phyloP scores from a whole-genome alignment of 2,329 filamentous ascomycete genomes.

The Talaromyces piceae region DNA sequence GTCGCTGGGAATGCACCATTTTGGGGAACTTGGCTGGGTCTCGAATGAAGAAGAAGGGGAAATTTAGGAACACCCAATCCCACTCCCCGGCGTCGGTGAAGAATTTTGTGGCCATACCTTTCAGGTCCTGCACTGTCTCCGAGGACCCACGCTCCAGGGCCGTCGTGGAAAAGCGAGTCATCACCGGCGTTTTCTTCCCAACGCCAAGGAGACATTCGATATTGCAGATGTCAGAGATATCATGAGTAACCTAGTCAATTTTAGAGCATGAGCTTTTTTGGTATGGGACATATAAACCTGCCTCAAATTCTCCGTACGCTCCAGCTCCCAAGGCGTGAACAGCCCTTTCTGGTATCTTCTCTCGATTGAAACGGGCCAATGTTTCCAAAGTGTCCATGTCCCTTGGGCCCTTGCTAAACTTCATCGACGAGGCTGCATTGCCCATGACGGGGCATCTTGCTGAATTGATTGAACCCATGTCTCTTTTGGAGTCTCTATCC shows the following conservation, averaged over 20 bases:
- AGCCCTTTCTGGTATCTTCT: conserved; percentile 35
- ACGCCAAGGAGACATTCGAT: conserved; percentile 40
- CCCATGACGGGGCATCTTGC: not conserved
- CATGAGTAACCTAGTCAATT: not conserved
- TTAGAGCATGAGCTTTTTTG: not conserved
- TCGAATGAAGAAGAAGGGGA: conserved; percentile 67
- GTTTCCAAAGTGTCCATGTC: not conserved
- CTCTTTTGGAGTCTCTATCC: not conserved
- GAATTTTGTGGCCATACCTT: conserved; percentile 68
- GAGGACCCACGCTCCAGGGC: conserved; percentile 65
- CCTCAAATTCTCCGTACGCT: conserved; percentile 38
- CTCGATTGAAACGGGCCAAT: conserved; percentile 33
- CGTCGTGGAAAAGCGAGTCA: conserved; percentile 67
- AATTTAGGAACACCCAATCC: conserved; percentile 67
- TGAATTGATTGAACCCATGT: not conserved
- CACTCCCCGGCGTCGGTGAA: conserved; percentile 67
- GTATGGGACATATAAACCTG: conserved; percentile 16
- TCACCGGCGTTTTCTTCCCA: conserved; percentile 62
- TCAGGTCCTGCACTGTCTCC: conserved; percentile 64
- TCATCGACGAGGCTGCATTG: not conserved
- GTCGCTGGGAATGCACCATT: conserved; percentile 69
- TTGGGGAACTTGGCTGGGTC: conserved; percentile 67
- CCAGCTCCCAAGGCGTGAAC: conserved; percentile 39
- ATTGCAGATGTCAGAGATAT: not conserved
- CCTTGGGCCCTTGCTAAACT: not conserved